Percentiles rank a stretch among this genome's conserved stretches.
Conservation (phyloP, 805 yeast species). For the Metschnikowia orientalis region DNA sequence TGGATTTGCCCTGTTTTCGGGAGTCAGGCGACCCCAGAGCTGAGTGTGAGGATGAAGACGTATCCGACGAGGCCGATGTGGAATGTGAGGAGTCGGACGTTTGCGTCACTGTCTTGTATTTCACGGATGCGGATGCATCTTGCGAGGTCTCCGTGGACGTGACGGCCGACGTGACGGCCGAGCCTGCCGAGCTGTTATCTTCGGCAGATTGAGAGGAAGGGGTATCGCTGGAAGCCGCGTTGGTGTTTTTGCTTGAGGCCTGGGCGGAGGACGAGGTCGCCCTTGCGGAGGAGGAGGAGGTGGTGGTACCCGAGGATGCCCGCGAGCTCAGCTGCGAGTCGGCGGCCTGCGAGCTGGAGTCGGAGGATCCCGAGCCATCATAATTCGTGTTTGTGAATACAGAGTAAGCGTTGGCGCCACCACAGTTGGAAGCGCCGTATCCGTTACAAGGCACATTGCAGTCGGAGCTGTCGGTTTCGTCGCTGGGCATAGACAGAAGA, state of each 20-base stretch:
- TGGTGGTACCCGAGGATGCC: conserved; percentile 1
- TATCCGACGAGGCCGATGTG: conserved; percentile 1
- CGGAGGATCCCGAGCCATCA: conserved; percentile 24
- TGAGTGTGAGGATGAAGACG: too few species aligned
- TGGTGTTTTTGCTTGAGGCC: conserved; percentile 3
- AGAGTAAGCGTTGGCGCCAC: conserved; percentile 32
- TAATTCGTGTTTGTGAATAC: conserved; percentile 18
- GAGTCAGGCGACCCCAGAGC: conserved; percentile 1
- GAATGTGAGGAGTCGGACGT: conserved; percentile 12
- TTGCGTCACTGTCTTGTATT: conserved; percentile 13
- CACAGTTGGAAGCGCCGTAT: conserved; percentile 32
- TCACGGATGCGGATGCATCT: conserved; percentile 3
- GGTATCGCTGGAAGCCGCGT: too few species aligned
- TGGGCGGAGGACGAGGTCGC: conserved; percentile 1
- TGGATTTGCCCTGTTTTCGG: conserved; percentile 18
- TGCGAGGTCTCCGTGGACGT: background rate
- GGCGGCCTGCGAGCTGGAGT: too few species aligned
- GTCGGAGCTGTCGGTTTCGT: conserved; percentile 10
- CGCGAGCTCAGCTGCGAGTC: conserved; percentile 6
- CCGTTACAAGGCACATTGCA: conserved; percentile 36
- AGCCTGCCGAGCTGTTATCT: background rate
- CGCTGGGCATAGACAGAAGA: conserved; percentile 27
- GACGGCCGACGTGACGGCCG: conserved; percentile 1
- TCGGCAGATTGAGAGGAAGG: too few species aligned
- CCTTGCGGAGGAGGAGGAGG: background rate